A percentile compares a stretch with the other conserved stretches of the same genome.
These are phyloP conservation scores for Strombidium stylifer DNA, from an alignment of 73 alveolate species.

Conservation along the genomic window DNA sequence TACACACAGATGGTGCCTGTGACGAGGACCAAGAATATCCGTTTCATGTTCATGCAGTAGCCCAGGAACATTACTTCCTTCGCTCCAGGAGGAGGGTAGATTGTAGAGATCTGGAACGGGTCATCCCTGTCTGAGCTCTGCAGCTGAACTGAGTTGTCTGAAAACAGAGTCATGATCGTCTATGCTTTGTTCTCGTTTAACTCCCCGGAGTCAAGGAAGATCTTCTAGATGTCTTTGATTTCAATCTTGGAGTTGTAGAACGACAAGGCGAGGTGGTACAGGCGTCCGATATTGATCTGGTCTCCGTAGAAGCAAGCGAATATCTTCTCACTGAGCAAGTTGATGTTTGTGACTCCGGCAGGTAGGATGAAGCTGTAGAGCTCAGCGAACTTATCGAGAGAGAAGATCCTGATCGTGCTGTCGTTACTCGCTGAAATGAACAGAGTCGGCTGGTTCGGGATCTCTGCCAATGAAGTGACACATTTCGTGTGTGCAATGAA, in stretches of 20 bases:
- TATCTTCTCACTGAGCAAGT: constrained; percentile 39
- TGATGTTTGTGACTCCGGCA: constrained; percentile 55
- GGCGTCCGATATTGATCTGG: constrained; percentile 41
- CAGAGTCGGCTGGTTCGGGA: constrained; percentile 40
- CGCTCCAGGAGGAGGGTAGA: constrained; percentile 66
- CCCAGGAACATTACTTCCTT: constrained; percentile 25
- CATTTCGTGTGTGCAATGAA: constrained; percentile 57
- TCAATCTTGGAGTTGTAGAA: constrained; percentile 32
- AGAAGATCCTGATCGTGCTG: constrained; percentile 57
- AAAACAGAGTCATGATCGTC: constrained; percentile 39
- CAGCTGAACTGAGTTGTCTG: constrained; percentile 47
- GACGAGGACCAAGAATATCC: constrained; percentile 45
- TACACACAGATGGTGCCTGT: constrained; percentile 58
- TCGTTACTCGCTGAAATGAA: constrained; percentile 57
- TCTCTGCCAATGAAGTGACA: constrained; percentile 47
- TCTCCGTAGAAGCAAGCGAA: constrained; percentile 57
- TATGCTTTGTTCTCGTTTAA: constrained; percentile 7
- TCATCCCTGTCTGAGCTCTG: constrained; percentile 4
- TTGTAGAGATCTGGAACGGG: constrained; percentile 24
- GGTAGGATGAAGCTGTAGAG: constrained; percentile 51
- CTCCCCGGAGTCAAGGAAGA: constrained; percentile 11
- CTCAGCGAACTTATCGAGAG: constrained; percentile 58
- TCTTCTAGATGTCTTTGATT: constrained; percentile 33
- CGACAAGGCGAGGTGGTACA: constrained; percentile 35
- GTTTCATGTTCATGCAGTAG: constrained; percentile 35